A percentile compares a stretch with the other conserved stretches of the same genome.
Evolutionary conservation across 306 rosid species (phyloP).

Genomic region (Cicer pinnatifidum): DNA sequence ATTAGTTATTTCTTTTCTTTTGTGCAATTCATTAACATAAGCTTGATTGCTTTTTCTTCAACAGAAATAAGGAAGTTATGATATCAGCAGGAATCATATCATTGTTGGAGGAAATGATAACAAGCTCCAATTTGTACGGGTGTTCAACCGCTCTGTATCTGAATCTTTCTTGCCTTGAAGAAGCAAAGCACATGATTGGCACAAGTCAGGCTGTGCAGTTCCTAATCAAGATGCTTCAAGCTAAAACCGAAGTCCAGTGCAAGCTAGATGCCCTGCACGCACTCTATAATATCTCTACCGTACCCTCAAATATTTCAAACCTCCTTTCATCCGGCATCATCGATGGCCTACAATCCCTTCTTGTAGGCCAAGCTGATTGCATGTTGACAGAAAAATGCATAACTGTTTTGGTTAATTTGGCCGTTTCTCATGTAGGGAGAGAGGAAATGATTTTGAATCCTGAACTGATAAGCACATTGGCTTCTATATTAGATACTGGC

Average conservation of each 20-base stretch:
- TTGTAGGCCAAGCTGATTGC: constrained; percentile 60
- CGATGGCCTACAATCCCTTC: constrained; percentile 64
- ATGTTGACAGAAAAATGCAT: constrained; percentile 76
- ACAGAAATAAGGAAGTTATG: constrained; percentile 92
- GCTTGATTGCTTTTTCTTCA: constrained; percentile 13
- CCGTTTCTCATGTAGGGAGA: constrained; percentile 66
- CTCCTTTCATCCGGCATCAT: constrained; percentile 75
- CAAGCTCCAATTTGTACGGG: constrained; percentile 57
- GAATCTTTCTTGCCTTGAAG: constrained; percentile 88
- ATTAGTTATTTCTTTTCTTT: constrained; percentile 11
- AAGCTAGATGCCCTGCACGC: constrained; percentile 87
- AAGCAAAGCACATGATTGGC: constrained; percentile 79
- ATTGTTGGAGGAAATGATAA: constrained; percentile 80
- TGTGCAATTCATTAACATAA: constrained; percentile 9
- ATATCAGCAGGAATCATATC: constrained; percentile 70
- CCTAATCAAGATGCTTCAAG: constrained; percentile 67
- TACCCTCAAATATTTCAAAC: constrained; percentile 63
- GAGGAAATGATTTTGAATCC: constrained; percentile 64
- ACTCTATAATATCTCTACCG: constrained; percentile 77
- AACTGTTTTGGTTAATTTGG: constrained; percentile 80
- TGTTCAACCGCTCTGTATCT: constrained; percentile 83
- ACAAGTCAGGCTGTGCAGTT: constrained; percentile 72
- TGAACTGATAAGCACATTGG: constrained; percentile 64
- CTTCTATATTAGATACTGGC: constrained; percentile 72
- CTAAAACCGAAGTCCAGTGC: constrained; percentile 60